Base-by-base conservation (phyloP, 169 alveolate species). In the Cryptosporidium sp. region DNA sequence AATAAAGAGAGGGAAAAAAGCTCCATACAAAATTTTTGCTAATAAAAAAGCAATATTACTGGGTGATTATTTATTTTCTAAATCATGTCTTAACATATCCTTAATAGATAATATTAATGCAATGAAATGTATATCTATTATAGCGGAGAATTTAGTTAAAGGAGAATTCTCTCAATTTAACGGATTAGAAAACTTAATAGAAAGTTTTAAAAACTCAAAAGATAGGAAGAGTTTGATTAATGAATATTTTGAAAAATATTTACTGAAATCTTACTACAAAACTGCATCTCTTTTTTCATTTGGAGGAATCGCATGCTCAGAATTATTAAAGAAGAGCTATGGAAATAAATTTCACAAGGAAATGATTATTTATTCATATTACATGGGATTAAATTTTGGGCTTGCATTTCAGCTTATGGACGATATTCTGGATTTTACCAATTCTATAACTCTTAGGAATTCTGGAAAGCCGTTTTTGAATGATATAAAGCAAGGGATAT, bases 241-340 rank as follows among this genome's bases (percentile, higher is more conserved):
- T 10, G 21, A 16, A 2, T 70, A 70, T 70, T 29, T 70, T 41
- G 18, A n/a, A 31, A 70, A 23, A 21, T 43, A 70, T 21, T 33
- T 69, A 23, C 10, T 48, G 9, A 70, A 70, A 45, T 23, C 65
- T 8, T 67, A 67, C 35, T 43, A 45, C 4, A 43, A 70, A 12
- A 70, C 84, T 29, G 84, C 84, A 45, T 70, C 65, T 21, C 65
- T 45, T 16, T n/a, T 70, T 41, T 70, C 67, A 37, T 48, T 45
- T 70, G 84, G 84, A 23, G 67, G 39, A 45, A 45, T 41, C 4
- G 65, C 84, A 45, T 70, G 65, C 43, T 45, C 35, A 7, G 84
- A 70, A 45, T 48, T 70, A 45, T 70, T 70, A 2, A 43, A 3
- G 1, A 70, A 70, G 26, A 37, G 14, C 7, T 29, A 45, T 37